Evolutionary conservation across 192 early-diverging fungal genomes (phyloP), one percentile per base, ranked within the genome.

Genomic region (Borealophlyctis nickersoniae): DNA sequence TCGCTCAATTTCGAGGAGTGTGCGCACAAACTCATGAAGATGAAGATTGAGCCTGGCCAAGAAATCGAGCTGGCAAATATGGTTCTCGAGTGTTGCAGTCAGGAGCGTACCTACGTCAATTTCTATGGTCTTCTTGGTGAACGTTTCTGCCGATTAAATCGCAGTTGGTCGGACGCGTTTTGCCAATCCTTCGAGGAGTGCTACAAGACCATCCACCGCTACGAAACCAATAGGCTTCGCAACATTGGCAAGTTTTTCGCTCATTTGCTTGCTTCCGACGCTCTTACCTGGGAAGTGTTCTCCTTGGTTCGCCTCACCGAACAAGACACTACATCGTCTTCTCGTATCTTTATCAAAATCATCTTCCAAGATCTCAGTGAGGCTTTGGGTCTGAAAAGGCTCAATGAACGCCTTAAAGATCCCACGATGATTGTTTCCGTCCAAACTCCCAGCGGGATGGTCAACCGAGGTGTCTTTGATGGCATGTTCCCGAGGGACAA

Each of bases 281-380:
- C 87, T 1, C 69, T 98, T 11, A 78, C 81, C 1, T 94, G 95
- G 94, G 79, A 87, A 24, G 91, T 89, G 0, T 83, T 98, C 52
- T 73, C 79, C 22, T 76, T 85, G 2, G 79, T 98, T 34, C 84
- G 83, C 36, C 69, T 98, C 62, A 98, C 92, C 13, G 96, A 98
- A 73, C 88, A 89, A n/a, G 84, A 89, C n/a, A 98, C 96, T 0
- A 96, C 96, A 0, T 92, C 91, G 2, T 89, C 90, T 39, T 97
- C 95, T 45, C 89, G 96, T 74, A 98, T 98, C 64, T 98, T 98
- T 62, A 78, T 95, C 67, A 97, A 97, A 76, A 94, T 96, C 52
- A 51, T 98, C 49, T 91, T 98, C 65, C 87, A 92, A 74, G 96
- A 97, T 57, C 66, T 98, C 26, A 78, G 79, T 24, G 91, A 92